Percentiles rank a stretch among this genome's conserved stretches.
These are phyloP conservation scores for Linnemannia zychae DNA, from an alignment of 192 early-diverging fungal species.

Conservation along the genomic window DNA sequence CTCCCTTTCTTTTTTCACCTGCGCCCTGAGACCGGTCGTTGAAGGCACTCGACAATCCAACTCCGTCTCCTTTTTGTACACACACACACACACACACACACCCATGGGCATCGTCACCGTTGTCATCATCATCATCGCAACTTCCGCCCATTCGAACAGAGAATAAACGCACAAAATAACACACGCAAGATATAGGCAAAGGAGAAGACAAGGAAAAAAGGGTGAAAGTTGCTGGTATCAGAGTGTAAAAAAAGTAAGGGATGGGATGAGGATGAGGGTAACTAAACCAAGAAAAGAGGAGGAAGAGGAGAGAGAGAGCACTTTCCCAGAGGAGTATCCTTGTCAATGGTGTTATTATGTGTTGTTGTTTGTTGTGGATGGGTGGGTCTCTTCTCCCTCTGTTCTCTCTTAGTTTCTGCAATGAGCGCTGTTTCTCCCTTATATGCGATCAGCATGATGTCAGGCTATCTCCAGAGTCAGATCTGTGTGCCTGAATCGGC, in stretches of 20 bases:
- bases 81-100: neutral
- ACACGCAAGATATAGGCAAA: neutral
- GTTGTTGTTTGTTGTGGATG: neutral
- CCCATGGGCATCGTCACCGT: neutral
- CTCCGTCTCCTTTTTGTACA: neutral
- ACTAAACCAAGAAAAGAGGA: neutral
- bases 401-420: neutral
- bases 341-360: too few species aligned
- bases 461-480: neutral
- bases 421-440: neutral
- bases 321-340: too few species aligned
- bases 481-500: neutral
- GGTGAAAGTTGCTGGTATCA: neutral
- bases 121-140: neutral
- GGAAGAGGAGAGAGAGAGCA: neutral
- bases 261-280: neutral
- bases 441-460: conserved; percentile 29
- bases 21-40: neutral
- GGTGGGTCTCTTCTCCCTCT: neutral
- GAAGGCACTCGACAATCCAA: neutral
- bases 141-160: neutral
- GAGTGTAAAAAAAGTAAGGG: neutral
- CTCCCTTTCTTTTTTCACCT: neutral
- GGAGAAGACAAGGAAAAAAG: neutral
- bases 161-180: neutral